Evolutionary conservation across 495 filamentous ascomycete genomes (phyloP), one percentile per base, ranked within the genome.

Genomic region (Thozetella sp.): DNA sequence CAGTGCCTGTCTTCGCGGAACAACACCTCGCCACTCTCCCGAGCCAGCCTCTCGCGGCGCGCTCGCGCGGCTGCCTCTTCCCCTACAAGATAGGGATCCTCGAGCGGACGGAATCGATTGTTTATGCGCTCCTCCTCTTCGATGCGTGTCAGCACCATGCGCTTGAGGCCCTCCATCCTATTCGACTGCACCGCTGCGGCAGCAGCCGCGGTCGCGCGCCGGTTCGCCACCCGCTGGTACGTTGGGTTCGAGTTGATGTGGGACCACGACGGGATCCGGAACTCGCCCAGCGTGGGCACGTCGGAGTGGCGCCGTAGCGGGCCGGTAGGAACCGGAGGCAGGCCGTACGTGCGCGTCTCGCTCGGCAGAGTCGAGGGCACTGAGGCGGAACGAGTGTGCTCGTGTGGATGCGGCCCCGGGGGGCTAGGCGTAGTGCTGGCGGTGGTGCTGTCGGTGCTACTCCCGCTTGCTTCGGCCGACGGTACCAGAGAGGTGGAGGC

Each of bases 51-150:
- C 70, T 80, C 76, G 45, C 59, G 62, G 53, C 76, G 60, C 20
- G 79, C 80, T 52, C 64, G 58, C 20, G 69, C 68, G 20, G 82
- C 81, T 12, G 76, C 81, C 59, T 75, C 72, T 68, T 85, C 81
- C 27, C 82, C 82, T 0, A 83, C 82, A 6, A 83, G 71, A 22
- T 80, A 72, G 6, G 80, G 82, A 60, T 83, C 81, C 64, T 84
- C 81, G 22, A 80, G 72, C 23, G 77, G 79, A n/a, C 78, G 66
- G 13, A 75, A 52, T 20, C 63, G 59, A 43, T 63, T 51, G 56
- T 59, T 63, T n/a, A 48, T 63, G 22, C 68, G 63, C 66, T 67
- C 64, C 60, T 72, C 69, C 50, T 75, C 69, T 30, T 71, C 71
- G 55, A 74, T 68, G n/a, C 67, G 65, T 40, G 72, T 71, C 11